Conservation (phyloP, 176 grass and related monocot species). For the Eleusine indica region DNA sequence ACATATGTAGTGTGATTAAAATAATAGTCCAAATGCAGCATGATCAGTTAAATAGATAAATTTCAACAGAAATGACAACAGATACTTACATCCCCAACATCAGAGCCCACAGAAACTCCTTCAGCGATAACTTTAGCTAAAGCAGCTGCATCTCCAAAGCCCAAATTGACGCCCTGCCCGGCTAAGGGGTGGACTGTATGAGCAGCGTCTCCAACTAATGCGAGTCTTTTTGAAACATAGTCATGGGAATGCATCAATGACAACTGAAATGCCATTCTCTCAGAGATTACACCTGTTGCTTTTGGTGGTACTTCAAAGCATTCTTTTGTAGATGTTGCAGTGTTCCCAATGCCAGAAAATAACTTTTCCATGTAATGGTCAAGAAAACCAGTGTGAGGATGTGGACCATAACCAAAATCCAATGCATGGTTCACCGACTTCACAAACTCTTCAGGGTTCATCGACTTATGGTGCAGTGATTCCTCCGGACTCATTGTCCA, state of each 20-base stretch:
- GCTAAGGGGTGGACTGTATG: slow-evolving; percentile 93
- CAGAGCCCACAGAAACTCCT: slow-evolving; percentile 63
- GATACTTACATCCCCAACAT: slow-evolving; percentile 73
- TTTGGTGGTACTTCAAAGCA: slow-evolving; percentile 85
- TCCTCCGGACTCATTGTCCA: slow-evolving; percentile 96
- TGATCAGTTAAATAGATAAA: neutral
- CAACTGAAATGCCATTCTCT: slow-evolving; percentile 84
- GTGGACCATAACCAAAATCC: slow-evolving; percentile 77
- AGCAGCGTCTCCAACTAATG: slow-evolving; percentile 85
- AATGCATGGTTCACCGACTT: slow-evolving; percentile 76
- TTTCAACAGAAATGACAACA: neutral
- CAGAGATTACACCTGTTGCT: slow-evolving; percentile 59
- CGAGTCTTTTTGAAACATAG: slow-evolving; percentile 72
- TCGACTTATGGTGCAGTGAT: slow-evolving; percentile 61
- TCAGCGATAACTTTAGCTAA: slow-evolving; percentile 76
- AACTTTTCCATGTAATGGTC: slow-evolving; percentile 67
- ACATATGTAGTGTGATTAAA: neutral
- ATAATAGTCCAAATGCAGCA: slow-evolving; percentile 1
- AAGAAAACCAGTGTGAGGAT: slow-evolving; percentile 57
- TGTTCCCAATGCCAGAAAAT: slow-evolving; percentile 51
- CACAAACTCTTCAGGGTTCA: slow-evolving; percentile 77
- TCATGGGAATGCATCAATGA: slow-evolving; percentile 77
- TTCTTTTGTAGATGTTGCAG: slow-evolving; percentile 68
- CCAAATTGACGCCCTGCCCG: slow-evolving; percentile 93
- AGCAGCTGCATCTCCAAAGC: slow-evolving; percentile 79